A percentile compares a stretch with the other conserved stretches of the same genome.
phyloP scores from a whole-genome alignment of 495 filamentous ascomycete genomes.

The Aspergillus leporis region DNA sequence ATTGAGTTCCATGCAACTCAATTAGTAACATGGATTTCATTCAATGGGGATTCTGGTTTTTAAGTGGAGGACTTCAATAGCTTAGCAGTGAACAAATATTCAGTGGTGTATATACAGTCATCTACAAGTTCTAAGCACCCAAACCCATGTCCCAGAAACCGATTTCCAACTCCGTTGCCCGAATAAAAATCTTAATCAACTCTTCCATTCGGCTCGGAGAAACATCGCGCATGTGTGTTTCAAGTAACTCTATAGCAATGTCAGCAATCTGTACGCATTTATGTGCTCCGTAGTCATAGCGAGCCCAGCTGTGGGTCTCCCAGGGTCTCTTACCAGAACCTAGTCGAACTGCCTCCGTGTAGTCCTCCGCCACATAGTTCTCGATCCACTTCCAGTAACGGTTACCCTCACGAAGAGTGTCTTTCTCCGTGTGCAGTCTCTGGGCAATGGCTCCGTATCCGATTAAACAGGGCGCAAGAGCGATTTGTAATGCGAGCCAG shows the following conservation, averaged over 20 bases:
- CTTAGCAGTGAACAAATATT: background rate
- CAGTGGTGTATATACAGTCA: background rate
- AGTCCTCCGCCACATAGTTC: constrained; percentile 81
- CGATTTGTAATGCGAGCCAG: constrained; percentile 79
- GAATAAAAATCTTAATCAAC: constrained; percentile 77
- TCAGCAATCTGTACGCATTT: constrained; percentile 20
- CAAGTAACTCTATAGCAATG: constrained; percentile 60
- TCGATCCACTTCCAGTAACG: constrained; percentile 89
- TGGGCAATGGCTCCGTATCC: constrained; percentile 80
- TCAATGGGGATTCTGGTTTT: too few species aligned
- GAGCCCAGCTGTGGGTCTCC: constrained; percentile 10
- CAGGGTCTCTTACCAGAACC: constrained; percentile 52
- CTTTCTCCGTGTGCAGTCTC: constrained; percentile 57
- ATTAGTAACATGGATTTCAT: too few species aligned
- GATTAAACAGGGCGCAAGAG: constrained; percentile 80
- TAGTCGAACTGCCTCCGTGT: constrained; percentile 63
- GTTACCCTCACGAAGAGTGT: constrained; percentile 64
- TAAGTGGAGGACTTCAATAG: too few species aligned
- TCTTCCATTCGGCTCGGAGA: constrained; percentile 76
- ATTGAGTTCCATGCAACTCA: too few species aligned
- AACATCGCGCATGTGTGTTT: constrained; percentile 66
- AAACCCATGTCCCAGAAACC: constrained; percentile 86
- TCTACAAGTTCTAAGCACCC: constrained; percentile 31
- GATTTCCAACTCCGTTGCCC: constrained; percentile 87
- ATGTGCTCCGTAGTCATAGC: background rate